Base-by-base conservation (phyloP, 2,329 filamentous ascomycete species). In the Penicillium aurantiogriseum region DNA sequence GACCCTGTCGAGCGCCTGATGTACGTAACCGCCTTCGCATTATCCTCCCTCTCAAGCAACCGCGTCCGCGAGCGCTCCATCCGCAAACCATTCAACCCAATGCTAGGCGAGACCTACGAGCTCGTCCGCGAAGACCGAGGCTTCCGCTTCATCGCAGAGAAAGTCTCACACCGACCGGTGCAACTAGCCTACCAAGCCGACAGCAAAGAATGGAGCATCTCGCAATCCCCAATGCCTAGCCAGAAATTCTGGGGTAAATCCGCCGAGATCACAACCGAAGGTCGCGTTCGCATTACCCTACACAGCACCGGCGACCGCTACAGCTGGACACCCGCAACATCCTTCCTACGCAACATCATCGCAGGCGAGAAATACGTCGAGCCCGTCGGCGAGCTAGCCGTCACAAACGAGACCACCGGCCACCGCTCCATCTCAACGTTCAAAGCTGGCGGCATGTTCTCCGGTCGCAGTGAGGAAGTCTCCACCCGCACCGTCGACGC, bases 191-290 rank as follows among this genome's bases (percentile, higher is more conserved):
- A 92, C 79, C 92, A 97, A 74, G 94, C 93, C 5, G 94, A 99
- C 73, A 86, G 90, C 39, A 83, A 86, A 39, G 80, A 84, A 56
- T 99, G 94, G 94, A 91, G 89, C 2, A 88, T 96, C 60, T 83
- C 90, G 1, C 94, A 97, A 71, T 90, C 89, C 5, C 91, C 94
- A 0, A 88, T 89, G 56, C 94, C 94, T 0, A 88, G 89, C 23
- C 93, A 99, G 71, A 97, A 97, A 72, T 99, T 99, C 79, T 97
- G 94, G 94, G 94, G 94, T 55, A 97, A 97, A 79, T 93, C 89
- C 54, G 91, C 91, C 3, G 94, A 99, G 75, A 86, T 99, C 61
- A 94, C 90, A 59, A 97, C 92, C 0, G 93, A 97, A 54, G 94
- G 94, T 2, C 89, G 91, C 27, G 87, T 91, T 4, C 85, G 92